Evolutionary conservation across 345 rosid species (phyloP).

Genomic region (Eucalyptus tenuipes): DNA sequence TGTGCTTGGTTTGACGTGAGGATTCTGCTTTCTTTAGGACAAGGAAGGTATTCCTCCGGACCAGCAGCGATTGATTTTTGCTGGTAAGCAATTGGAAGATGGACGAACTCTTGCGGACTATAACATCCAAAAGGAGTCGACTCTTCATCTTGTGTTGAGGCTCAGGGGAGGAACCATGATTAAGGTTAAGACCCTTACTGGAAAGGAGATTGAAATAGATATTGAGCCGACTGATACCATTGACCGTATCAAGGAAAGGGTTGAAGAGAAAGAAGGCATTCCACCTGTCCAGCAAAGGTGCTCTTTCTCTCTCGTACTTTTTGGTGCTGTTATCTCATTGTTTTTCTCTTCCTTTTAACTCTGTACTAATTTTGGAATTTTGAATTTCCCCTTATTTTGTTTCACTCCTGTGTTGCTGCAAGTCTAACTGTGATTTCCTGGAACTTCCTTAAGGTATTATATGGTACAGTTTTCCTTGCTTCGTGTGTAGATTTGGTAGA

Average conservation of each 20-base stretch:
- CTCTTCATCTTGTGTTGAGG: slow-evolving; percentile 86
- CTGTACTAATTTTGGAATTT: background rate
- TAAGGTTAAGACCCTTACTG: slow-evolving; percentile 90
- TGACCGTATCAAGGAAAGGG: slow-evolving; percentile 88
- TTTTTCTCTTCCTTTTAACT: background rate
- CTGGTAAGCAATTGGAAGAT: slow-evolving; percentile 95
- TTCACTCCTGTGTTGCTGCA: background rate
- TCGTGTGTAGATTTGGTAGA: background rate
- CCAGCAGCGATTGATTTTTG: slow-evolving; percentile 90
- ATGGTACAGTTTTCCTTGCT: background rate
- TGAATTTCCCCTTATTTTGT: background rate
- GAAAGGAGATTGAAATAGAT: slow-evolving; percentile 91
- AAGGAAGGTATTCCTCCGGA: slow-evolving; percentile 97
- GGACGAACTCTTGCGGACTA: slow-evolving; percentile 87
- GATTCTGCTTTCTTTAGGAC: slow-evolving; percentile 31
- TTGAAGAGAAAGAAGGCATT: slow-evolving; percentile 96
- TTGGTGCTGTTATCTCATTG: background rate
- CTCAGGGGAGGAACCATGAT: slow-evolving; percentile 98
- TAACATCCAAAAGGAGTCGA: slow-evolving; percentile 91
- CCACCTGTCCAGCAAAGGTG: slow-evolving; percentile 98
- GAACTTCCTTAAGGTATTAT: background rate
- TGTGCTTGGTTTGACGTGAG: background rate
- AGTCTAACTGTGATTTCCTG: background rate
- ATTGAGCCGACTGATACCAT: slow-evolving; percentile 92
- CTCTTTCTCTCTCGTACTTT: background rate